Evolutionary conservation across 805 yeast species (phyloP).

Genomic region (Kuraishia cidri): DNA sequence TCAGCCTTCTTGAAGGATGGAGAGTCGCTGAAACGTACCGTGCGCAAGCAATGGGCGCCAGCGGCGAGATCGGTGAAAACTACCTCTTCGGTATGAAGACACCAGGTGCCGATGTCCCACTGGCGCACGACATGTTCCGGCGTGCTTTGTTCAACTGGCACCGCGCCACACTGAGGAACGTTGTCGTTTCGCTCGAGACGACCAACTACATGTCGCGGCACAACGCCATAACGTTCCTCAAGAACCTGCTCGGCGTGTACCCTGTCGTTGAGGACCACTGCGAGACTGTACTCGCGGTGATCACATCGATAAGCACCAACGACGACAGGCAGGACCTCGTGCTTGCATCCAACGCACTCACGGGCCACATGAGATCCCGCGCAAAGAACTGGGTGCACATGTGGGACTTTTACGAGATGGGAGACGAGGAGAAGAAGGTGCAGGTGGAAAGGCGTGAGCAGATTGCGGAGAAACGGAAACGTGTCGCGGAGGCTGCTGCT

Average conservation of each 20-base stretch:
- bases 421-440: conserved; percentile 28
- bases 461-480: conserved; percentile 3
- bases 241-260: conserved; percentile 50
- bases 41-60: conserved; percentile 1
- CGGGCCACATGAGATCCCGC: conserved; percentile 55
- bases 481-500: conserved; percentile 2
- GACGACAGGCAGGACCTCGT: conserved; percentile 78
- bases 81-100: conserved; percentile 8
- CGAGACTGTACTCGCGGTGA: conserved; percentile 32
- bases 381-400: conserved; percentile 38
- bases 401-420: conserved; percentile 48
- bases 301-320: conserved; percentile 34
- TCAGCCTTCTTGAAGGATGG: conserved; percentile 40
- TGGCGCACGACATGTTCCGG: conserved; percentile 25
- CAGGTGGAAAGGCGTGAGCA: conserved; percentile 13
- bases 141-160: conserved; percentile 48
- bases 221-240: conserved; percentile 72
- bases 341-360: conserved; percentile 64
- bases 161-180: conserved; percentile 29
- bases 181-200: conserved; percentile 32
- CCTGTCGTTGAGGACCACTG: conserved; percentile 68
- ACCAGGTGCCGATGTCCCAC: conserved; percentile 10
- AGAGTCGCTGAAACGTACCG: conserved; percentile 21
- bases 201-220: conserved; percentile 70
- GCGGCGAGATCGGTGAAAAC: conserved; percentile 7